A percentile compares a stretch with the other conserved stretches of the same genome.
phyloP scores from a whole-genome alignment of 2,329 filamentous ascomycete genomes.

The Trichoderma simmonsii region DNA sequence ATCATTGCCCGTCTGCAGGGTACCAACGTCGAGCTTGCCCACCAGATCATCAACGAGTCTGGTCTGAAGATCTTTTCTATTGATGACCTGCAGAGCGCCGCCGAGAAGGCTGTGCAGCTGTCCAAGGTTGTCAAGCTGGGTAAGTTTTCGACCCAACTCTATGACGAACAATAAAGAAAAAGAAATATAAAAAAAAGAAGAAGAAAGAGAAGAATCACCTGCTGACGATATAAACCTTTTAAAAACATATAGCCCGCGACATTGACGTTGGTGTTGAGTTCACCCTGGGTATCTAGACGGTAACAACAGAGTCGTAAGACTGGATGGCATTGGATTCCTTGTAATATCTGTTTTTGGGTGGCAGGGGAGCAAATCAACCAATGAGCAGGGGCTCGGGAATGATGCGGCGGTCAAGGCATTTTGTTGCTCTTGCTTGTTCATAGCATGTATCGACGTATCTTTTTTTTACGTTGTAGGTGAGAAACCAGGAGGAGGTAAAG shows the following conservation, averaged over 20 bases:
- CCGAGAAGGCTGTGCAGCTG: slow-evolving; percentile 97
- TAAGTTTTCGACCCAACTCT: slow-evolving; percentile 47
- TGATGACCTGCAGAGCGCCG: slow-evolving; percentile 93
- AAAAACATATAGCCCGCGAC: slow-evolving; percentile 64
- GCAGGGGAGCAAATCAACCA: slow-evolving; percentile 20
- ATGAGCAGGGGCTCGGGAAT: slow-evolving; percentile 18
- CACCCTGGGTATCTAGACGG: slow-evolving; percentile 79
- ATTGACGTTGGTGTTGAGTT: slow-evolving; percentile 98
- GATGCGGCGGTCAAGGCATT: slow-evolving; percentile 14
- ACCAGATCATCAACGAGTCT: slow-evolving; percentile 91
- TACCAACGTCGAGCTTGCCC: slow-evolving; percentile 95
- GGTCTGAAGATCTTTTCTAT: slow-evolving; percentile 99
- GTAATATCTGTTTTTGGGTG: slow-evolving; percentile 28
- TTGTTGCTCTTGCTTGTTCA: slow-evolving; percentile 7
- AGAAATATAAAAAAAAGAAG: not conserved
- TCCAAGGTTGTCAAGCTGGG: slow-evolving; percentile 99
- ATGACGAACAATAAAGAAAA: not conserved
- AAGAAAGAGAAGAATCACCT: not conserved
- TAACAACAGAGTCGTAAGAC: slow-evolving; percentile 13
- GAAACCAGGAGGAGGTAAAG: not conserved
- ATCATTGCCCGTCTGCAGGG: slow-evolving; percentile 97
- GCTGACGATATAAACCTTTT: not conserved
- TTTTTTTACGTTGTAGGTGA: slow-evolving; percentile 3
- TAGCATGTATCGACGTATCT: slow-evolving; percentile 7
- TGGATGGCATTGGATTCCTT: slow-evolving; percentile 21